A percentile compares a stretch with the other conserved stretches of the same genome.
Conservation (phyloP, 441 rosid genomes). For the Mallotus repandus region DNA sequence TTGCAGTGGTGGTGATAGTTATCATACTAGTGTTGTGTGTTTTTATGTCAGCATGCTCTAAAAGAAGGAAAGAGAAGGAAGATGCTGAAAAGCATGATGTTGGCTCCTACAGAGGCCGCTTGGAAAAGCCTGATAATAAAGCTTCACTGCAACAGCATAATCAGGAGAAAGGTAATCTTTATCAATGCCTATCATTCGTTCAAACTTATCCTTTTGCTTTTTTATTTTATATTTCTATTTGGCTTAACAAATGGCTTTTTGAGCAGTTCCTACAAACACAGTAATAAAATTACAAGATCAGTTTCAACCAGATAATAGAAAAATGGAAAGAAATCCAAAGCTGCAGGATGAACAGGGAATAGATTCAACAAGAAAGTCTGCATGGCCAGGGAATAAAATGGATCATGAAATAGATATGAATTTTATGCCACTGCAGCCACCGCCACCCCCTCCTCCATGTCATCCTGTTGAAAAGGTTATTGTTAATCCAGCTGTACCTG, state of each 20-base stretch:
- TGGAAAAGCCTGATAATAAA: slow-evolving; percentile 36
- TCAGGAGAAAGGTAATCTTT: slow-evolving; percentile 50
- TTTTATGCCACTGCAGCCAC: slow-evolving; percentile 35
- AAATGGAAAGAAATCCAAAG: slow-evolving; percentile 32
- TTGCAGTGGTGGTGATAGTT: slow-evolving; percentile 39
- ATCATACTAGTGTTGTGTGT: slow-evolving; percentile 44
- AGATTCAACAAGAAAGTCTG: slow-evolving; percentile 30
- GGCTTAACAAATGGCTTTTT: slow-evolving; percentile 18
- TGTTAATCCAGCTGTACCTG: slow-evolving; percentile 33
- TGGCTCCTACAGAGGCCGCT: slow-evolving; percentile 25
- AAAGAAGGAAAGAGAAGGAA: slow-evolving; percentile 32
- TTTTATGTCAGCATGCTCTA: slow-evolving; percentile 44
- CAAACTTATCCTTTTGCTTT: slow-evolving; percentile 14
- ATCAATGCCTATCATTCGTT: slow-evolving; percentile 10
- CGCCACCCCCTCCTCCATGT: slow-evolving; percentile 43
- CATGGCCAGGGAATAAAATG: slow-evolving; percentile 33
- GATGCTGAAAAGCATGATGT: slow-evolving; percentile 29
- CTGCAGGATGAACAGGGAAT: slow-evolving; percentile 35
- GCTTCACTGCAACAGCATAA: slow-evolving; percentile 32
- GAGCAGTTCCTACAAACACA: slow-evolving; percentile 46
- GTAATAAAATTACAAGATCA: slow-evolving; percentile 37
- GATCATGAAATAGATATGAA: slow-evolving; percentile 29
- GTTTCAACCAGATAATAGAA: slow-evolving; percentile 38
- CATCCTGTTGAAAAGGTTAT: slow-evolving; percentile 37
- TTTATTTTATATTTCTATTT: slow-evolving; percentile 17